Conservation (phyloP, 305 asterid species). For the Andrographis paniculata region DNA sequence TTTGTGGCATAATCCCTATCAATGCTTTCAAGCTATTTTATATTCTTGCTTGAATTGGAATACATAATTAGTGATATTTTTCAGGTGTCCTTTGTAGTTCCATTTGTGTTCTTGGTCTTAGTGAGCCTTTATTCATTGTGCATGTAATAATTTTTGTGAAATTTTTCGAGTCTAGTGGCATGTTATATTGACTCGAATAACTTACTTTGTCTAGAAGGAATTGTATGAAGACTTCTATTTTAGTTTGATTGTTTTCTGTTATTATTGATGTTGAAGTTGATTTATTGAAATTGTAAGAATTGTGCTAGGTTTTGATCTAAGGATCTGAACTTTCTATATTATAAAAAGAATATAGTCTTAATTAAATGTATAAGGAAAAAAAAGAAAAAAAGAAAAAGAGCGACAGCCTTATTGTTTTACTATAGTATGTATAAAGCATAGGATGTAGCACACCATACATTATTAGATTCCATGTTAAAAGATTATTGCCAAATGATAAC, state of each 20-base stretch:
- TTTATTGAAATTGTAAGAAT: too few relatives aligned
- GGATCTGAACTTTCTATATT: too few relatives aligned
- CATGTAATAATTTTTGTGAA: background rate
- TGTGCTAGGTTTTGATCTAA: too few relatives aligned
- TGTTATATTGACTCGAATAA: background rate
- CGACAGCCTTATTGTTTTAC: background rate
- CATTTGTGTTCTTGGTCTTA: background rate
- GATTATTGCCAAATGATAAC: background rate
- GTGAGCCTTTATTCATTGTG: background rate
- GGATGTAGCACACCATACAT: background rate
- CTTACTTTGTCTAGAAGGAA: too few relatives aligned
- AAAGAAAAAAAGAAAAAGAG: background rate
- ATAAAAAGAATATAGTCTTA: too few relatives aligned
- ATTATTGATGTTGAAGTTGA: too few relatives aligned
- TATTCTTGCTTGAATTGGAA: slow-evolving; percentile 5
- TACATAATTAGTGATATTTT: background rate
- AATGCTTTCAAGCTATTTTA: slow-evolving; percentile 5
- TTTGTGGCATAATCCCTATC: slow-evolving; percentile 10
- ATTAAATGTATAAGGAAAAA: too few relatives aligned
- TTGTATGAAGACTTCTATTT: too few relatives aligned
- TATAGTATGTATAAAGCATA: background rate
- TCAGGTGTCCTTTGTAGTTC: background rate
- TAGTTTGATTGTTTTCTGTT: too few relatives aligned
- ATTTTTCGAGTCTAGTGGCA: background rate
- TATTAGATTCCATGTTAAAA: background rate